Base-by-base conservation (phyloP, 2,329 filamentous ascomycete genomes). In the Juglanconis sp. region DNA sequence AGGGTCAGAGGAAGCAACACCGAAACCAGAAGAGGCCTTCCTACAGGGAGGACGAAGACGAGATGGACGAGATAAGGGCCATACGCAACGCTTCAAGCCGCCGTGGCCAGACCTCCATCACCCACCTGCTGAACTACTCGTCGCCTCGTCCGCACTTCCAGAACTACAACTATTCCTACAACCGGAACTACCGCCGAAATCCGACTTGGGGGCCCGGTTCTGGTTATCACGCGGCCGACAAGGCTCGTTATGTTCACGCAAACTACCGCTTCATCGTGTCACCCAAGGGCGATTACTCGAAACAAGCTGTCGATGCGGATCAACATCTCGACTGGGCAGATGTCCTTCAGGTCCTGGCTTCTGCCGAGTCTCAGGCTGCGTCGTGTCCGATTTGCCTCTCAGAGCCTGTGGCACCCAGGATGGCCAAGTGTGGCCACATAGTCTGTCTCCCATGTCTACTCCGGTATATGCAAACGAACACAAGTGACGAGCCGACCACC, bases 261-360 rank as follows among this genome's bases (percentile, higher is more conserved):
- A 99, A 99, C 74, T 99, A 99, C 72, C 89, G 95, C 59, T 99
- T 99, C 73, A 89, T 99, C 61, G 93, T 99, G 55, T 88, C 91
- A 62, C 94, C 95, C 3, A 82, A 86, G 59, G 88, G 87, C 60
- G 85, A 88, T 69, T 99, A 98, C 72, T 82, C 85, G 62, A 83
- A 85, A 5, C 92, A 98, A 71, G 89, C 91, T 31, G 82, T 85
- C 50, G 92, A 98, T 73, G 90, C 95, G 24, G 94, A 99, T 74
- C 83, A 93, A 52, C 90, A 95, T 68, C 77, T 99, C 57, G 91
- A 96, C 68, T 99, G 95, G 95, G 84, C 87, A 65, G 87, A 91
- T 66, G 90, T 99, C 56, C 79, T 97, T 65, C 95, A 99, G 75
- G 88, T 99, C 56, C 82, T 99, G 66, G 95, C 91, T 8, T 98